Evolutionary conservation across 352 stramenopile species (phyloP).

Genomic region (Phytophthora brassicae): DNA sequence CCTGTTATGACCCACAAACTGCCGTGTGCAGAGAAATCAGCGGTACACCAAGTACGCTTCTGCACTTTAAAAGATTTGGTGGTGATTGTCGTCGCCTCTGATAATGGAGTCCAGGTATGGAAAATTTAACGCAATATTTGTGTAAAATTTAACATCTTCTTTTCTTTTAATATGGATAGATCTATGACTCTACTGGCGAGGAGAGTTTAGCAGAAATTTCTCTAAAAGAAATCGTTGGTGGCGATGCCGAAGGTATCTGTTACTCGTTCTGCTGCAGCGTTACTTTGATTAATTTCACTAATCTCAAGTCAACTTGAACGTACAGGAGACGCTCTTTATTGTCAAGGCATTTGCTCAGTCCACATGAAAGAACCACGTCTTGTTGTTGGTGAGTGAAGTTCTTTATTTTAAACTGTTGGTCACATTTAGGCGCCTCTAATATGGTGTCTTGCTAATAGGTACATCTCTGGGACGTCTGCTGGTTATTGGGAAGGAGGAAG

Average conservation of each 20-base stretch:
- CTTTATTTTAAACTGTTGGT: background rate
- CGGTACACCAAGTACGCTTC: conserved; percentile 67
- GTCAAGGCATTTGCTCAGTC: conserved; percentile 60
- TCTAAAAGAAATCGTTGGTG: conserved; percentile 53
- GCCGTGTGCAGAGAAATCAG: conserved; percentile 47
- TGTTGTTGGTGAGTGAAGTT: conserved; percentile 43
- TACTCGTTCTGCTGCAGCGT: background rate
- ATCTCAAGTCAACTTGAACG: background rate
- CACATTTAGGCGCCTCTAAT: too few species aligned
- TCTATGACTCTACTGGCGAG: conserved; percentile 63
- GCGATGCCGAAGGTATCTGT: conserved; percentile 45
- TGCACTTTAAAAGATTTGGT: conserved; percentile 43
- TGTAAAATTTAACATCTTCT: conserved; percentile 1
- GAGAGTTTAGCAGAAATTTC: conserved; percentile 56
- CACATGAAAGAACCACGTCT: conserved; percentile 47
- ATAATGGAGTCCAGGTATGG: conserved; percentile 56
- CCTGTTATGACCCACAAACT: conserved; percentile 45
- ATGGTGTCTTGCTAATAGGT: conserved; percentile 22
- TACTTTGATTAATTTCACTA: background rate
- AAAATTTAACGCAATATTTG: background rate
- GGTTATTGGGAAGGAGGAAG: conserved; percentile 54
- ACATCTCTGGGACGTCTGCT: conserved; percentile 64
- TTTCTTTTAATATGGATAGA: conserved; percentile 37
- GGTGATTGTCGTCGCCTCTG: conserved; percentile 67
- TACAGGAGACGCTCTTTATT: conserved; percentile 52